Base-by-base conservation (phyloP, 2,329 filamentous ascomycete species). In the Paecilomyces dactylethromorphus region DNA sequence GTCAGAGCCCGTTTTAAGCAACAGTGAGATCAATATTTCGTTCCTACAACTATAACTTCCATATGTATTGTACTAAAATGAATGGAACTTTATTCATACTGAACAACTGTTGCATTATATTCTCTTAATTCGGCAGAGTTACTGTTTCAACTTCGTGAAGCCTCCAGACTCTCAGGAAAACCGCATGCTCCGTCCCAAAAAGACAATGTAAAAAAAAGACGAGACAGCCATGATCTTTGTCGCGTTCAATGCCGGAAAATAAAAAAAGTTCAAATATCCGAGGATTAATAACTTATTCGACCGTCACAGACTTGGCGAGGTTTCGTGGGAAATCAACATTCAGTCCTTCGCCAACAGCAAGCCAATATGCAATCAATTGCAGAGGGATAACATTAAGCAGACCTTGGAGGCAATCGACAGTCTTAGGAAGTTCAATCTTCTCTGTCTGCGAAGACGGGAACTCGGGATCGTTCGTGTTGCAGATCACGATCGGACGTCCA, bases 251-350 rank as follows among this genome's bases (percentile, higher is more conserved):
- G 24, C 26, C 56, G 49, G 13, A 15, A 31, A 56, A 11, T n/a
- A n/a, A 24, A 32, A 32, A 21, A 29, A n/a, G 31, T 22, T 11
- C 31, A 54, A 58, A 58, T n/a, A n/a, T 18, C 21, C 2, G 13
- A 53, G 15, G 22, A 11, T 22, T 45, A 57, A 45, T 29, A 33
- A 55, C 64, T 82, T 93, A 99, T 86, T 99, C 94, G 67, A 99
- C 94, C 64, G 94, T 99, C 65, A 99, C 94, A 64, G 92, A 96
- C 87, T 99, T 99, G 76, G 94, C 94, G 80, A 99, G 81, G 82
- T 99, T 99, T 72, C 94, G 89, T 59, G 94, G 94, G 86, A 97
- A 97, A 76, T 99, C 94, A 61, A 99, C 94, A 75, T 99, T 97
- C 66, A 97, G 82, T 56, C 92, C 93, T 81, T 96, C 94, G 66